These are phyloP conservation scores for Rhynchosporium agropyri DNA, from an alignment of 2,329 filamentous ascomycete genomes.

Conservation along the genomic window DNA sequence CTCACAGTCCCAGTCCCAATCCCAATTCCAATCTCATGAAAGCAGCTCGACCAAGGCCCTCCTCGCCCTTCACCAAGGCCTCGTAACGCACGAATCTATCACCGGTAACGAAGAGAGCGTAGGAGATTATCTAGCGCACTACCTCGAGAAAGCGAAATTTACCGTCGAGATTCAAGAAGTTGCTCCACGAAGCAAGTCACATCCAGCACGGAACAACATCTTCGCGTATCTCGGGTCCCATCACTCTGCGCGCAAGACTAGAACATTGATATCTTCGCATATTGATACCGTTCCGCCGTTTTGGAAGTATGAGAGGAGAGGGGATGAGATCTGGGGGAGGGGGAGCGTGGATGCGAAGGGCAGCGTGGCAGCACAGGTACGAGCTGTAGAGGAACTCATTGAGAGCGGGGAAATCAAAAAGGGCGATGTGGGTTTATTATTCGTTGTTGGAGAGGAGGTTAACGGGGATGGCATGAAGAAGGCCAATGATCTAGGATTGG, in stretches of 20 bases:
- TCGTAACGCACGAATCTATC: constrained; percentile 66
- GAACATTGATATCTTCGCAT: constrained; percentile 61
- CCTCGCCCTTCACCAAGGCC: constrained; percentile 61
- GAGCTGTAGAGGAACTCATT: constrained; percentile 62
- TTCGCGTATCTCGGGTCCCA: constrained; percentile 56
- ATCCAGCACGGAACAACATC: constrained; percentile 53
- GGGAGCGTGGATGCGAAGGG: constrained; percentile 75
- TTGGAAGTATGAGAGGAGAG: constrained; percentile 44
- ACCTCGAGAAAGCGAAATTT: constrained; percentile 60
- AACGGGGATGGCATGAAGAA: constrained; percentile 77
- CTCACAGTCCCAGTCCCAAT: background rate
- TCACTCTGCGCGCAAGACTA: constrained; percentile 48
- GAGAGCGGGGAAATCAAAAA: constrained; percentile 45
- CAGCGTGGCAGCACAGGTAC: constrained; percentile 72
- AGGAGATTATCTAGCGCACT: constrained; percentile 59
- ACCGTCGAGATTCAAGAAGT: constrained; percentile 62
- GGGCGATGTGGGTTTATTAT: constrained; percentile 62
- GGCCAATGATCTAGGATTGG: constrained; percentile 52
- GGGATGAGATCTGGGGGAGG: constrained; percentile 65
- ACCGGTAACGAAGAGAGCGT: constrained; percentile 62
- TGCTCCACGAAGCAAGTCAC: constrained; percentile 28
- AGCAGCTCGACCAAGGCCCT: constrained; percentile 42
- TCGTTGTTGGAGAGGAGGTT: constrained; percentile 81
- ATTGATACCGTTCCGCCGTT: constrained; percentile 65
- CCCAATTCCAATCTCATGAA: background rate